These are phyloP conservation scores for Populus euphratica DNA, from an alignment of 345 rosid species.

Conservation along the genomic window DNA sequence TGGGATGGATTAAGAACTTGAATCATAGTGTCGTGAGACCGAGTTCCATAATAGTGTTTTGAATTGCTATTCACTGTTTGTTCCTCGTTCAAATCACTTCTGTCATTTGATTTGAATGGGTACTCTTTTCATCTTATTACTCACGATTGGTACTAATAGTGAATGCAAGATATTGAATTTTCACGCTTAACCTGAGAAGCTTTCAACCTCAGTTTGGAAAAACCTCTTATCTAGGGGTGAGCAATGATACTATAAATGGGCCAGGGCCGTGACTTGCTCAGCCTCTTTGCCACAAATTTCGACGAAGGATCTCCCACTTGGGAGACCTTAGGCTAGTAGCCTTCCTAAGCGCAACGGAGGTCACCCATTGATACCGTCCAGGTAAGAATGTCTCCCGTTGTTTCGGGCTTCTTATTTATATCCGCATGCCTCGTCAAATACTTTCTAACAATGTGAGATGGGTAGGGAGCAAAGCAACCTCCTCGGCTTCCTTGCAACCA, in stretches of 20 bases:
- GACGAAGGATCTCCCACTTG: constrained; percentile 31
- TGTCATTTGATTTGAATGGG: too few species aligned
- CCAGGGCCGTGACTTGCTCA: constrained; percentile 4
- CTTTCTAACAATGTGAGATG: not conserved
- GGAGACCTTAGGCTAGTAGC: constrained; percentile 22
- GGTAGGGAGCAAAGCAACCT: too few species aligned
- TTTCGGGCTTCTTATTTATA: not conserved
- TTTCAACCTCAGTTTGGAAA: too few species aligned
- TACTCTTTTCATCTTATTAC: too few species aligned
- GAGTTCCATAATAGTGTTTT: not conserved
- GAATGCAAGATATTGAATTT: too few species aligned
- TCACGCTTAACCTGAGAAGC: too few species aligned
- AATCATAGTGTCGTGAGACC: not conserved
- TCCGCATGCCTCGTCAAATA: too few species aligned
- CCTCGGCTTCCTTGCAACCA: too few species aligned
- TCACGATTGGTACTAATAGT: too few species aligned
- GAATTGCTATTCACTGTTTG: not conserved
- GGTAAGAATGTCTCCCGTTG: constrained; percentile 5
- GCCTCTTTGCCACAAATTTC: constrained; percentile 28
- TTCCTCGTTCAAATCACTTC: too few species aligned
- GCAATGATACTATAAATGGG: too few species aligned
- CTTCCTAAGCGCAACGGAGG: constrained; percentile 3
- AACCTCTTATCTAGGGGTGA: too few species aligned
- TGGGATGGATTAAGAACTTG: not conserved
- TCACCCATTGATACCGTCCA: constrained; percentile 23